Base-by-base conservation (phyloP, 768 basidiomycete genomes). In the Lepiota brunneoincarnata region DNA sequence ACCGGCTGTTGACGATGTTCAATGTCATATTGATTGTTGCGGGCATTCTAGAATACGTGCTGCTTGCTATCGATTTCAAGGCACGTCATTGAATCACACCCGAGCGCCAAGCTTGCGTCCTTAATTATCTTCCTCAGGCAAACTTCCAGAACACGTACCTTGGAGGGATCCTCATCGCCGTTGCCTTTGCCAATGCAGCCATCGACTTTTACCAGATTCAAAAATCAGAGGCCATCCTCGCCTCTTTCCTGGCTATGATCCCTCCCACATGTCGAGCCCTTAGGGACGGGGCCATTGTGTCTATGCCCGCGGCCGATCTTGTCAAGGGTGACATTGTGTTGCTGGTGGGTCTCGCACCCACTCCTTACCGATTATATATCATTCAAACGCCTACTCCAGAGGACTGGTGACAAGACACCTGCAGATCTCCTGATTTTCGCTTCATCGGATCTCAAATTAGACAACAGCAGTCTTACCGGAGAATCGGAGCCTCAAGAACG, bases 131-230 rank as follows among this genome's bases (percentile, higher is more conserved):
- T 40, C 61, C 28, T 47, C 53, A 85, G 80, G 71, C 67, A 44
- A 86, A 83, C 68, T 82, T 84, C 59, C 71, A 73, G 58, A 86
- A 86, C 61, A 83, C 83, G 0, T 87, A 87, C 67, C 79, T 87
- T 10, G 84, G 86, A 26, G 86, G 79, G 24, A 86, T 87, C 64
- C 72, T 87, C 54, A 86, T 87, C 49, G 72, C 71, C 18, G 84
- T 87, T 18, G 84, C 85, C 14, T 84, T 87, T 65, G 65, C 86
- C 54, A 87, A 87, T 58, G 86, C 84, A 5, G 78, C 78, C 58
- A 85, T 87, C 64, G 86, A 87, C 64, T 87, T 83, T 64, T 79
- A 79, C 64, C 86, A 87, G 70, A 76, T 86, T 26, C 86, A 87
- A 68, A 87, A 86, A 61, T 85, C 84, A 7, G 86, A 86, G 63